phyloP scores from a whole-genome alignment of 2,329 filamentous ascomycete species.

The Harringtonia aguacate region DNA sequence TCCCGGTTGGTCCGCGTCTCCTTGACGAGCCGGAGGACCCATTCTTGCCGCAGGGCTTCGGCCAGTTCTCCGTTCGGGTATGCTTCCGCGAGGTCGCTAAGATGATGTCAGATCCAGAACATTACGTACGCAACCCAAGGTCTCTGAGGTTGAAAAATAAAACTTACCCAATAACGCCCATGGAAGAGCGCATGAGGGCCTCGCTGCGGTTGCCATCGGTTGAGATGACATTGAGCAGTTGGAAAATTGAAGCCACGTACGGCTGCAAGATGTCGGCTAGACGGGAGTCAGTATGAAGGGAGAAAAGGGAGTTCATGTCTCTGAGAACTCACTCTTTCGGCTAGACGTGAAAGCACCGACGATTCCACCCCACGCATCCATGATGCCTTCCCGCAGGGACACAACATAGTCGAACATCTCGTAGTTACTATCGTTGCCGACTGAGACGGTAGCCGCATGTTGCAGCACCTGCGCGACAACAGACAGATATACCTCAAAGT shows the following conservation, averaged over 20 bases:
- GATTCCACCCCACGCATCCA: conserved; percentile 98
- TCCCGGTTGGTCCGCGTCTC: conserved; percentile 86
- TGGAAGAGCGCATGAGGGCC: conserved; percentile 80
- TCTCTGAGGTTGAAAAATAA: neutral
- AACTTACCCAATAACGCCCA: conserved; percentile 91
- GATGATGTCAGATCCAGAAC: neutral
- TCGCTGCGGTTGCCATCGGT: conserved; percentile 83
- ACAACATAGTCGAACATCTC: conserved; percentile 97
- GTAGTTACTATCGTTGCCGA: conserved; percentile 69
- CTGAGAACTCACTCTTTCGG: conserved; percentile 52
- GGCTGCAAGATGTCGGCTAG: conserved; percentile 60
- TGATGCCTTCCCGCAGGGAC: conserved; percentile 90
- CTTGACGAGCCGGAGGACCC: conserved; percentile 82
- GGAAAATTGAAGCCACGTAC: conserved; percentile 78
- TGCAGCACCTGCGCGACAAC: conserved; percentile 91
- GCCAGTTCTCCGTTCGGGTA: conserved; percentile 85
- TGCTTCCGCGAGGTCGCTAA: conserved; percentile 82
- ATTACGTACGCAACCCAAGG: conserved; percentile 1
- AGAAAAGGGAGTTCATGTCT: neutral
- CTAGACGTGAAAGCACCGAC: conserved; percentile 87
- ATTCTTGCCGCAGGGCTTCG: conserved; percentile 79
- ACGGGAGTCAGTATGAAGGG: conserved; percentile 17
- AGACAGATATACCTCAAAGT: conserved; percentile 86
- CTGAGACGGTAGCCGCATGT: conserved; percentile 77
- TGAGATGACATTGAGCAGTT: conserved; percentile 70